phyloP scores from a whole-genome alignment of 352 stramenopile genomes.

The Globisporangium splendens region DNA sequence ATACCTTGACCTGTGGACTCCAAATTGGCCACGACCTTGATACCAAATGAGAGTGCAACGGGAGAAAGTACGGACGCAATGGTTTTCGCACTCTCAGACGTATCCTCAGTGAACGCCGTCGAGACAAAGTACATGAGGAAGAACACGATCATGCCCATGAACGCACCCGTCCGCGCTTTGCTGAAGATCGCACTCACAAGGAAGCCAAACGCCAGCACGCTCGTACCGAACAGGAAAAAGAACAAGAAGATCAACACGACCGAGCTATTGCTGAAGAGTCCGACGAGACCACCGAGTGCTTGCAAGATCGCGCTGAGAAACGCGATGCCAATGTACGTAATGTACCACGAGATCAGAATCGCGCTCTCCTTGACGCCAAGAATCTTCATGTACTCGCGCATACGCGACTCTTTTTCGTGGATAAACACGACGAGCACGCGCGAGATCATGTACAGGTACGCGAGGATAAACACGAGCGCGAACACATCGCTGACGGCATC shows the following conservation, averaged over 20 bases:
- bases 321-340: slow-evolving; percentile 85
- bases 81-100: too few species aligned
- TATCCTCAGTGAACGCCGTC: too few species aligned
- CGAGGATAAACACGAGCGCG: slow-evolving; percentile 88
- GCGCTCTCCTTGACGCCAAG: slow-evolving; percentile 84
- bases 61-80: too few species aligned
- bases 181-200: too few species aligned
- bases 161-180: too few species aligned
- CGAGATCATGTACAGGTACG: slow-evolving; percentile 89
- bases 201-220: too few species aligned
- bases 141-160: slow-evolving; percentile 69
- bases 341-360: slow-evolving; percentile 67
- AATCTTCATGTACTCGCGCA: slow-evolving; percentile 93
- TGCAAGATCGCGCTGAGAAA: slow-evolving; percentile 63
- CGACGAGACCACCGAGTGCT: slow-evolving; percentile 40
- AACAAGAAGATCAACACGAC: too few species aligned
- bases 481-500: slow-evolving; percentile 68
- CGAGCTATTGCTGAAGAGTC: too few species aligned
- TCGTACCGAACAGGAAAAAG: too few species aligned
- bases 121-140: slow-evolving; percentile 86
- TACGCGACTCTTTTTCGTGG: slow-evolving; percentile 88
- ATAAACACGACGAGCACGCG: slow-evolving; percentile 87
- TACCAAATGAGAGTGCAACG: too few species aligned
- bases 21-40: too few species aligned
- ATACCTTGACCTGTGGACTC: too few species aligned